phyloP scores from a whole-genome alignment of 257 asterid genomes.

The Rubia yunnanensis region DNA sequence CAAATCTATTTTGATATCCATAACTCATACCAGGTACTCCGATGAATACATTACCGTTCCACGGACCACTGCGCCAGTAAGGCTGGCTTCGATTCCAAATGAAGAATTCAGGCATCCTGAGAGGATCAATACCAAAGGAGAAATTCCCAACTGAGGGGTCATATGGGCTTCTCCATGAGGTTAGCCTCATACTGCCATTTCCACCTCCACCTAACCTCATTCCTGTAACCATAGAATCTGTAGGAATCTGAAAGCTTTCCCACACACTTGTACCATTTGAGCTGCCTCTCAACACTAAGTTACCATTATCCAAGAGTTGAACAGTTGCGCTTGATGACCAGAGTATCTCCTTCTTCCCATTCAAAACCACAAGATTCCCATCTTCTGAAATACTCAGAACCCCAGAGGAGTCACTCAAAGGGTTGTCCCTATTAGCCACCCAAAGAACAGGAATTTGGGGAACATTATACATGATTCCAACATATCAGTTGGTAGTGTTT shows the following conservation, averaged over 20 bases:
- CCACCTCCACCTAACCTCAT: constrained; percentile 30
- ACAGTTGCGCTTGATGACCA: constrained; percentile 39
- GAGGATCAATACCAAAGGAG: constrained; percentile 19
- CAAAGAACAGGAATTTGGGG: constrained; percentile 18
- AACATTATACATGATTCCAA: constrained; percentile 31
- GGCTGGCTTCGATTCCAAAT: constrained; percentile 24
- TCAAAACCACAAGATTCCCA: constrained; percentile 28
- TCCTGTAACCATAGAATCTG: constrained; percentile 21
- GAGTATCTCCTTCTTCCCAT: constrained; percentile 15
- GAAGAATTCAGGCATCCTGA: constrained; percentile 27
- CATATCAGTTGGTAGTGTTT: constrained; percentile 25
- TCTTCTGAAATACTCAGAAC: constrained; percentile 19
- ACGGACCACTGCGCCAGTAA: constrained; percentile 35
- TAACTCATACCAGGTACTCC: constrained; percentile 10
- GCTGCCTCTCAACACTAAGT: constrained; percentile 26
- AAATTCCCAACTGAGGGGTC: constrained; percentile 41
- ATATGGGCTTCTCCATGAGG: constrained; percentile 27
- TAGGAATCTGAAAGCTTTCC: constrained; percentile 37
- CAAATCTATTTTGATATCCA: constrained; percentile 4
- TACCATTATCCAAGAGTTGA: constrained; percentile 33
- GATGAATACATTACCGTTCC: constrained; percentile 2
- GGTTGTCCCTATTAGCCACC: constrained; percentile 49
- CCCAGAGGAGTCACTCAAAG: constrained; percentile 27
- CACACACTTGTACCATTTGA: constrained; percentile 18
- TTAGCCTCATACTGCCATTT: constrained; percentile 12